phyloP scores from a whole-genome alignment of 176 grass and related monocot species.

The Triticum turgidum region DNA sequence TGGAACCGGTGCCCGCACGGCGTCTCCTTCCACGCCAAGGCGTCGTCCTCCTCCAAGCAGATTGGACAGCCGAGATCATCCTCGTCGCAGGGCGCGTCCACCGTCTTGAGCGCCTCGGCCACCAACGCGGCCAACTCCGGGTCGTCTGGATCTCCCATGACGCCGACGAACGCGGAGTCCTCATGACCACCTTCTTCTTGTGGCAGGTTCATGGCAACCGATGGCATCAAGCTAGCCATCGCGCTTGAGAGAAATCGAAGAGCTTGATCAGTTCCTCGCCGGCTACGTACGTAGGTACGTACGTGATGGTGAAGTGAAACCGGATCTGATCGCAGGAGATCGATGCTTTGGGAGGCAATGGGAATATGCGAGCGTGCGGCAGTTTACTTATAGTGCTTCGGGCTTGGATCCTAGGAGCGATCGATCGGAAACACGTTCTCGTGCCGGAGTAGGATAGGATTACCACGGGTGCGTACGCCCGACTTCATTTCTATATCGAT shows the following conservation, averaged over 20 bases:
- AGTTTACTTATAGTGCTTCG: no score
- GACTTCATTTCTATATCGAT: no score
- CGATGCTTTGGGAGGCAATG: background rate
- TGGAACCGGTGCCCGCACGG: slow-evolving; percentile 16
- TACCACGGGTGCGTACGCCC: no score
- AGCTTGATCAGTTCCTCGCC: no score
- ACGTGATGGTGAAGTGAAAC: background rate
- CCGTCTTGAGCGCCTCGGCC: background rate
- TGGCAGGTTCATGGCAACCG: background rate
- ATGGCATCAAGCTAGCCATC: background rate
- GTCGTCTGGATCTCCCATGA: no score
- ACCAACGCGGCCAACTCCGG: no score
- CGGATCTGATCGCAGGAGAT: background rate
- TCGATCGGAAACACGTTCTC: no score
- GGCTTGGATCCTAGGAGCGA: no score
- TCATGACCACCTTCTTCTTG: background rate
- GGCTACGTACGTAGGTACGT: no score
- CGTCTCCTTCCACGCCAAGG: background rate
- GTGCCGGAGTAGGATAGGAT: no score
- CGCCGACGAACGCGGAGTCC: background rate
- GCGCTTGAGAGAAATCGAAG: no score
- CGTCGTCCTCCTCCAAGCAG: background rate
- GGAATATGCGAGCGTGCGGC: background rate
- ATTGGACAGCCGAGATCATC: background rate
- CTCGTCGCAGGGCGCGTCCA: background rate